Percentiles rank a stretch among this genome's conserved stretches.
These are phyloP conservation scores for Echinosophora koreensis DNA, from an alignment of 306 rosid species.

Conservation along the genomic window DNA sequence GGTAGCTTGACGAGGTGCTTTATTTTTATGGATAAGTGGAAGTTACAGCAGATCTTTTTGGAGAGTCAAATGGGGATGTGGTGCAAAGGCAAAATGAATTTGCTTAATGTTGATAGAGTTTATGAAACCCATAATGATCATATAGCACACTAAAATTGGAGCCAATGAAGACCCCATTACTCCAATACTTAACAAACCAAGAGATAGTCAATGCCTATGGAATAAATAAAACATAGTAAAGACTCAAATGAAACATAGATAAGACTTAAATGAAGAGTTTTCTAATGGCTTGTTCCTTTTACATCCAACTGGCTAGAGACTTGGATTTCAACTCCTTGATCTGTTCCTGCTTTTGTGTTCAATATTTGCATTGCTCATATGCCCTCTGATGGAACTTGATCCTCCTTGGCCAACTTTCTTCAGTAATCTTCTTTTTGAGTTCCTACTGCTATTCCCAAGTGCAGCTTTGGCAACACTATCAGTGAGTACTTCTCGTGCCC, in stretches of 20 bases:
- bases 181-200: slow-evolving; percentile 52
- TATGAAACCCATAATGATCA: background rate
- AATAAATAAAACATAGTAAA: background rate
- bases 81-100: background rate
- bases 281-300: slow-evolving; percentile 38
- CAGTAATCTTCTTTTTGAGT: slow-evolving; percentile 51
- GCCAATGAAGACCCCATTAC: slow-evolving; percentile 20
- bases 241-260: slow-evolving; percentile 4
- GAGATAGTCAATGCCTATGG: slow-evolving; percentile 32
- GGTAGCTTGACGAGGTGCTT: no score
- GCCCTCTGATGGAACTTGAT: slow-evolving; percentile 43
- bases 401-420: slow-evolving; percentile 60
- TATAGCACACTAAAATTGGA: background rate
- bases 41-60: no score
- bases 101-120: slow-evolving; percentile 9
- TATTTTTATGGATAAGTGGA: no score
- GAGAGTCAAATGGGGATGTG: no score
- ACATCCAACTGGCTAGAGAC: slow-evolving; percentile 6
- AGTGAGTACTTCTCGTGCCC: slow-evolving; percentile 58
- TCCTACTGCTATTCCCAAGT: slow-evolving; percentile 62
- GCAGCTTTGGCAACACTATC: slow-evolving; percentile 77
- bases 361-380: slow-evolving; percentile 54
- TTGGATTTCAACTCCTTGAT: slow-evolving; percentile 49
- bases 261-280: slow-evolving; percentile 16
- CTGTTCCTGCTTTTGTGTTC: slow-evolving; percentile 53